These are phyloP conservation scores for Heliamphora exappendiculata DNA, from an alignment of 148 eudicot species.

Conservation along the genomic window DNA sequence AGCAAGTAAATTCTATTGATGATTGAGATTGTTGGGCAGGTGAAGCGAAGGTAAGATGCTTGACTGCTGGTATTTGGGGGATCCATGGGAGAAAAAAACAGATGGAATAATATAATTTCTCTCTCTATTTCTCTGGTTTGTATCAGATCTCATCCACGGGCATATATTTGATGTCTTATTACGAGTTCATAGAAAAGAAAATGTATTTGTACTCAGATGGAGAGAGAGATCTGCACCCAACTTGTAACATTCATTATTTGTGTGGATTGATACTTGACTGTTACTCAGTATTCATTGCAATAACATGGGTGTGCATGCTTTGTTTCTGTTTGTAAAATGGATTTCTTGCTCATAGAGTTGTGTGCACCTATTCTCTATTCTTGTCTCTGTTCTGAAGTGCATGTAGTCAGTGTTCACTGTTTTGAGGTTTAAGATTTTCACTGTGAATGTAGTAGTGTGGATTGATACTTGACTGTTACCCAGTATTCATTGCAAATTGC, in stretches of 20 bases:
- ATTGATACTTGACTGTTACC: not conserved
- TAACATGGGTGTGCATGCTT: not conserved
- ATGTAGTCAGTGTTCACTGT: not conserved
- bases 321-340: not conserved
- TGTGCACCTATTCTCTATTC: not conserved
- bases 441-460: not conserved
- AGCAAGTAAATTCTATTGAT: not conserved
- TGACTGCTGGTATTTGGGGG: not conserved
- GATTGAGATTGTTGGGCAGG: not conserved
- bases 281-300: not conserved
- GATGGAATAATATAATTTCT: too few species aligned
- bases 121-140: not conserved
- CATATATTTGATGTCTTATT: not conserved
- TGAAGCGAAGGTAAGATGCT: not conserved
- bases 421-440: not conserved
- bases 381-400: not conserved
- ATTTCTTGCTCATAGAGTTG: not conserved
- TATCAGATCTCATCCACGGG: not conserved
- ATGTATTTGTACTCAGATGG: not conserved
- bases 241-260: not conserved
- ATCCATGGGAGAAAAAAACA: not conserved
- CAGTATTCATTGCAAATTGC: not conserved
- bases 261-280: not conserved
- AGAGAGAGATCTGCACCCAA: not conserved
- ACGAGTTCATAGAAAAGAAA: too few species aligned